Evolutionary conservation across 176 grass and related monocot species (phyloP).

Genomic region (Oryza nivara): DNA sequence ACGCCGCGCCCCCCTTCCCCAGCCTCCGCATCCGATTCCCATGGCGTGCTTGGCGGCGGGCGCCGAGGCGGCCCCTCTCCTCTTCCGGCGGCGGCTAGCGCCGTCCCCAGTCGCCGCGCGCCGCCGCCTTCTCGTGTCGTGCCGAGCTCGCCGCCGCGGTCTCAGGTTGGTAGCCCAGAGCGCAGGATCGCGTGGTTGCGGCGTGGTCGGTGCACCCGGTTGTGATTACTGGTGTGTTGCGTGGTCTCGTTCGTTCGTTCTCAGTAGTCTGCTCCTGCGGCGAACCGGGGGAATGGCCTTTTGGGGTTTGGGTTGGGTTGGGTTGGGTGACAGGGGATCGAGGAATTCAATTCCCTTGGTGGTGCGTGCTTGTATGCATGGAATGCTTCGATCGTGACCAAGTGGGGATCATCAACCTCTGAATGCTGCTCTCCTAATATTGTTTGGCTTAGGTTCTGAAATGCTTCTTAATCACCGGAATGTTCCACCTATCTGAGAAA

Average conservation of each 20-base stretch:
- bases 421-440: background rate
- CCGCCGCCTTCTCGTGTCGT: slow-evolving; percentile 31
- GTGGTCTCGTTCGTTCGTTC: background rate
- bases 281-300: background rate
- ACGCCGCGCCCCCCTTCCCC: slow-evolving; percentile 9
- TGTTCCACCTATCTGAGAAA: slow-evolving; percentile 5
- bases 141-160: slow-evolving; percentile 45
- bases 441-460: background rate
- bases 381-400: slow-evolving; percentile 2
- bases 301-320: no score
- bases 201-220: background rate
- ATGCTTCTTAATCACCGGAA: background rate
- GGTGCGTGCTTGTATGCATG: background rate
- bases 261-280: background rate
- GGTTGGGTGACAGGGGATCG: background rate
- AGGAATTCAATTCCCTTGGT: background rate
- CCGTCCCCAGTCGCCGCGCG: slow-evolving; percentile 17
- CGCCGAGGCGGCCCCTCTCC: slow-evolving; percentile 40
- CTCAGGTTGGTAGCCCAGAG: slow-evolving; percentile 46
- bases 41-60: slow-evolving; percentile 41
- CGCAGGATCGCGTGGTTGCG: background rate
- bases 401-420: background rate
- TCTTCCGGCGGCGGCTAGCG: slow-evolving; percentile 26
- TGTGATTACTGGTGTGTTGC: background rate
- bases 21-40: background rate